Evolutionary conservation across 768 basidiomycete species (phyloP), one percentile per base, ranked within the genome.

Genomic region (Xerocomus potaroensis): DNA sequence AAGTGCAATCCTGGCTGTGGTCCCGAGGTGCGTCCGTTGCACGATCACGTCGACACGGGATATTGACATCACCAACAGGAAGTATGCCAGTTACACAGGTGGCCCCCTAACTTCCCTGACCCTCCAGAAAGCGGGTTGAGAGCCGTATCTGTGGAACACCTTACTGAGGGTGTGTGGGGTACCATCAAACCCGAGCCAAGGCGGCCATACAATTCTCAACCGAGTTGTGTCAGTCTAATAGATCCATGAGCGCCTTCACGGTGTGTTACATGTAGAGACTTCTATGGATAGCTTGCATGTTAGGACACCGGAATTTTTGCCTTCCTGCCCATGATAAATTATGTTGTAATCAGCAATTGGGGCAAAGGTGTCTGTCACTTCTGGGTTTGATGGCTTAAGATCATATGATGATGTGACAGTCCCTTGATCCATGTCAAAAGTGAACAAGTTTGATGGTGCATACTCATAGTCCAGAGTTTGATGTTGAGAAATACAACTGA

Each of bases 1-100:
- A 72, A 61, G 34, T 79, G 78, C 49, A 56, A 54, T 0, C 77
- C 75, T 11, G 69, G 60, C 1, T 80, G 78, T 59, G 55, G 56
- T 2, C 62, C 64, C 35, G 72, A 76, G 64, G 76, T 77, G 48
- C 3, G 69, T 62, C n/a, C 9, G 38, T 26, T 39, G 24, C 9
- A 26, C n/a, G 23, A 24, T 39, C 38, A 5, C 26, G 38, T 10
- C 8, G n/a, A 6, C 10, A 14, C 38, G 15, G 15, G 9, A 16
- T 10, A 16, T 14, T 22, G 24, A 9, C 32, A 7, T 15, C 24
- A 35, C 4, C 9, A 12, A 8, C 37, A 58, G 57, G 57, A 54
- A 33, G 39, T 48, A n/a, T 58, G 56, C 12, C 44, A 49, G 34
- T 37, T 57, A 11, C 53, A 56, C 22, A 56, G 43, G 0, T 58